Evolutionary conservation across 164 flowering plant genomes (phyloP), one percentile per base, ranked within the genome.

Genomic region (Paratinospora sagittata): DNA sequence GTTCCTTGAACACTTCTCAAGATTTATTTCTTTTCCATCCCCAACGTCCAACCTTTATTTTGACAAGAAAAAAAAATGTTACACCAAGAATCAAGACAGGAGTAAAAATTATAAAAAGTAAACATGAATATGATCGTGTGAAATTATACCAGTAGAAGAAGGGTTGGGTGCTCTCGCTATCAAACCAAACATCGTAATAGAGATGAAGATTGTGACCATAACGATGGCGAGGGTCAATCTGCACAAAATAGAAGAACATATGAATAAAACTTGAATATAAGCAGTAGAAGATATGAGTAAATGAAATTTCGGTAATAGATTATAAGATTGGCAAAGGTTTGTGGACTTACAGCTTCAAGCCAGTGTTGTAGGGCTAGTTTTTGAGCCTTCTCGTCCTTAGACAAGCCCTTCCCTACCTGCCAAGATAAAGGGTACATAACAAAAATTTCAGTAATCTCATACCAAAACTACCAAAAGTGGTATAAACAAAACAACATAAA

Each of bases 151-250:
- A 88, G 78, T 86, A 88, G 76, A 86, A 88, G 82, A 88, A 88
- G 43, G 91, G 91, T 71, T 88, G 88, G 0, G 73, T 66, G 73
- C 89, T 86, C 71, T 73, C 81, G 77, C 87, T 83, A 6, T 75
- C 81, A 39, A 67, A 84, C 91, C 91, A 88, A 8, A 67, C 21
- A 68, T 84, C 88, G 65, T 86, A 84, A 74, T 88, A 88, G 47
- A 81, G 79, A 52, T 88, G 89, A 30, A 88, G 67, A 73, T 88
- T 88, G 81, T 86, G 88, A 23, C 91, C 91, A 70, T 88, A 88
- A 0, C 91, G 85, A 80, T 88, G 91, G 64, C 91, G 87, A 61
- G 91, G 89, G 71, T 88, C 91, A 72, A 88, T 88, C 91, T 88
- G 79, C 23, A 41, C 19, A 68, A 21, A 23, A 36, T 8, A 62